Evolutionary conservation across 139 green algal species (phyloP).

Genomic region (Chlorella vulgaris): DNA sequence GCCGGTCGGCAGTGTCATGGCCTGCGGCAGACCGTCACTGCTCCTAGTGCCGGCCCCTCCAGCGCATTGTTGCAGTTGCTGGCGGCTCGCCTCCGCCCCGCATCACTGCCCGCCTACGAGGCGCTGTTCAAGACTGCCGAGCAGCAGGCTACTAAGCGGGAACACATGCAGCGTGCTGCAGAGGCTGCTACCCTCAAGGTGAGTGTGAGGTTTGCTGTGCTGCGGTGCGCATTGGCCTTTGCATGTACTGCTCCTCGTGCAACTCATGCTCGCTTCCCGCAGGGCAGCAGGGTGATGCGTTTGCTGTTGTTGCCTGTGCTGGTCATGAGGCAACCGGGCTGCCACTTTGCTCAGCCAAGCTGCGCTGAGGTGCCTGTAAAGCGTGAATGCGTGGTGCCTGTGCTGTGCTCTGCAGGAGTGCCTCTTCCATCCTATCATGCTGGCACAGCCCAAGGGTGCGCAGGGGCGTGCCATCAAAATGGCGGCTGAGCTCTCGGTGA

Average conservation of each 20-base stretch:
- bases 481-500: slow-evolving; percentile 10
- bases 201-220: neutral
- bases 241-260: neutral
- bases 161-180: slow-evolving; percentile 19
- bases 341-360: too few relatives aligned
- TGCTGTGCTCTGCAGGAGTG: slow-evolving; percentile 48
- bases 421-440: slow-evolving; percentile 52
- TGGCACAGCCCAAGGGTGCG: slow-evolving; percentile 36
- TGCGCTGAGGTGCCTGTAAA: too few relatives aligned
- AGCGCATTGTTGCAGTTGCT: slow-evolving; percentile 35
- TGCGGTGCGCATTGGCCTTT: neutral
- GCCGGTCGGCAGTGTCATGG: too few relatives aligned
- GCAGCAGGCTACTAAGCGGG: slow-evolving; percentile 26
- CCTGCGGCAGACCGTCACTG: too few relatives aligned
- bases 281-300: too few relatives aligned
- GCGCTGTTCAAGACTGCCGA: slow-evolving; percentile 49
- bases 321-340: too few relatives aligned
- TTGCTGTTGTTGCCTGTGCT: too few relatives aligned
- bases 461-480: slow-evolving; percentile 46
- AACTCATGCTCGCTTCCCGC: neutral
- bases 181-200: slow-evolving; percentile 30
- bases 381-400: too few relatives aligned
- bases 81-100: slow-evolving; percentile 53
- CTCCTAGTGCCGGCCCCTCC: neutral
- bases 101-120: slow-evolving; percentile 47